A percentile compares a stretch with the other conserved stretches of the same genome.
Evolutionary conservation across 176 grass and related monocot genomes (phyloP).

Genomic region (Otatea glauca): DNA sequence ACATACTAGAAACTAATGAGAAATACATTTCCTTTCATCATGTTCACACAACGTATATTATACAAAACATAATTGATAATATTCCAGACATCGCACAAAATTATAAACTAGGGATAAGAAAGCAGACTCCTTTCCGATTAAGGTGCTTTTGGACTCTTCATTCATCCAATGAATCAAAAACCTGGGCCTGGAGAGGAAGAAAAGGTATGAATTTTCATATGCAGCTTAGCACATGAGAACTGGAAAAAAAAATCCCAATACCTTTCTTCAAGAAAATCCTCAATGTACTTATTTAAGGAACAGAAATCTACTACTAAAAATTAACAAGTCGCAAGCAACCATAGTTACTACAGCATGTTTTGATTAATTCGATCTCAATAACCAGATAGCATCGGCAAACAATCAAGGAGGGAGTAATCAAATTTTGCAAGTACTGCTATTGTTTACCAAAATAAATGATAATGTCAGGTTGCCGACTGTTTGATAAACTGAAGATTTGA

Average conservation of each 20-base stretch:
- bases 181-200: conserved; percentile 28
- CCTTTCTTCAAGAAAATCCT: background rate
- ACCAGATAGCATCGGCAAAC: background rate
- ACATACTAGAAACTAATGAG: conserved; percentile 4
- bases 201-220: conserved; percentile 27
- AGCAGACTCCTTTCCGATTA: conserved; percentile 20
- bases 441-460: conserved; percentile 7
- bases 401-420: background rate
- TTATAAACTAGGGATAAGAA: conserved; percentile 1
- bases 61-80: background rate
- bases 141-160: background rate
- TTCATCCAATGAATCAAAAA: conserved; percentile 20
- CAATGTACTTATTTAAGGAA: conserved; percentile 1
- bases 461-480: background rate
- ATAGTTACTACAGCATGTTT: background rate
- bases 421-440: conserved; percentile 5
- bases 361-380: conserved; percentile 19
- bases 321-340: background rate
- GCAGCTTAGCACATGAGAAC: background rate
- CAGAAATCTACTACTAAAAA: background rate
- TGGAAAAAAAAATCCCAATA: background rate
- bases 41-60: conserved; percentile 3
- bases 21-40: background rate
- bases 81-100: background rate
- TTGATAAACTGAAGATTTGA: conserved; percentile 1